Base-by-base conservation (phyloP, 495 filamentous ascomycete species). In the Penicillium atrosanguineum region DNA sequence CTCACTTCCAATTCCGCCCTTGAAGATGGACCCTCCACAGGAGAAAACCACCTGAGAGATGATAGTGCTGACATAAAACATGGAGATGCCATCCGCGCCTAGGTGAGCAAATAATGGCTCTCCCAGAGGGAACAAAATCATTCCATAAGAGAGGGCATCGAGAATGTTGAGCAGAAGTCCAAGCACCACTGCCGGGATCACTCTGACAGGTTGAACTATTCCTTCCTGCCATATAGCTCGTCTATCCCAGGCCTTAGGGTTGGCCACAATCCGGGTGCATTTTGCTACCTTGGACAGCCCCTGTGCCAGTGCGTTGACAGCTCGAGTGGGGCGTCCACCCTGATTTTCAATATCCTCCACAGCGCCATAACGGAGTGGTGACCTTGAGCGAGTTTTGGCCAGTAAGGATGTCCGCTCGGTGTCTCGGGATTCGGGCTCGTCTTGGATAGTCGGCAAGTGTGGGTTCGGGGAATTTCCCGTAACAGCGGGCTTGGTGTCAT, bases 51-150 rank as follows among this genome's bases (percentile, higher is more conserved):
- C 69, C 63, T 98, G 94, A 1, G 95, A 87, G 21, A 98, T 81
- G 55, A 98, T 96, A 52, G 90, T 95, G 75, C 92, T 97, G 56
- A 98, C 88, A 64, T 97, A 98, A 73, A 97, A 98, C 76, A 98
- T 97, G 0, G 95, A 96, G 52, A 98, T 95, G 14, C 94, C 94
- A 46, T 96, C 93, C 4, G 91, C 82, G 4, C 91, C 94, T 21
- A 97, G 81, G 44, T 84, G 76, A 25, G 85, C 78, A 64, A 98
- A 98, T 16, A 95, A 81, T 1, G 87, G 82, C 60, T 88, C 85
- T 18, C 90, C 90, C 21, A 97, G 78, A 6, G 94, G 94, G 56
- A 98, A 98, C 16, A 98, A 71, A 57, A 98, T 97, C 87, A 96
- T 93, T 49, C 91, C 94, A 64, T 98, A 98, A 12, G 93, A 97